A percentile compares a stretch with the other conserved stretches of the same genome.
Conservation (phyloP, 2,329 filamentous ascomycete genomes). For the Arthrobotrys pseudoclavata region DNA sequence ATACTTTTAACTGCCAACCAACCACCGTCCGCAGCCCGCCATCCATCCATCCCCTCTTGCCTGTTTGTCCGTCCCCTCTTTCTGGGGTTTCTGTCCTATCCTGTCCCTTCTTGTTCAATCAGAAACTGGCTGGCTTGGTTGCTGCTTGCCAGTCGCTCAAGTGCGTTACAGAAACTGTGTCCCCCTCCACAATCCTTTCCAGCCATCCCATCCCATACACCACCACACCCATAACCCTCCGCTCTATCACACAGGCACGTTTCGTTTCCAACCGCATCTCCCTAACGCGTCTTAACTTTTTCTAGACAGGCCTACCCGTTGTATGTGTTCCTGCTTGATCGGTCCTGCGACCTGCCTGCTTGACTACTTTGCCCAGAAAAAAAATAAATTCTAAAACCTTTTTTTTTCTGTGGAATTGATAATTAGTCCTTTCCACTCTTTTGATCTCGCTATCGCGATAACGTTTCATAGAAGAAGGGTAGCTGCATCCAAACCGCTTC, state of each 20-base stretch:
- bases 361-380: background rate
- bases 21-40: conserved; percentile 38
- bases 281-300: conserved; percentile 57
- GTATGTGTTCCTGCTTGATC: conserved; percentile 41
- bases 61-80: background rate
- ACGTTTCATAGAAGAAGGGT: conserved; percentile 56
- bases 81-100: background rate
- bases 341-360: conserved; percentile 31
- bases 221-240: conserved; percentile 30
- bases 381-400: conserved; percentile 19
- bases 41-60: conserved; percentile 4
- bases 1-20: conserved; percentile 30
- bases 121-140: conserved; percentile 21
- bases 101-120: too few species aligned
- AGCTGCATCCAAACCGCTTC: conserved; percentile 41
- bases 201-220: conserved; percentile 42
- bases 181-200: conserved; percentile 45
- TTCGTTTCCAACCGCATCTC: conserved; percentile 60
- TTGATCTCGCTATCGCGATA: conserved; percentile 55
- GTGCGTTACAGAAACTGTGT: conserved; percentile 58
- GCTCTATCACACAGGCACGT: conserved; percentile 58
- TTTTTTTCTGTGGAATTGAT: conserved; percentile 28
- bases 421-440: conserved; percentile 34
- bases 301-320: conserved; percentile 48
- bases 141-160: background rate